phyloP scores from a whole-genome alignment of 345 rosid genomes.

The Corchorus olitorius region DNA sequence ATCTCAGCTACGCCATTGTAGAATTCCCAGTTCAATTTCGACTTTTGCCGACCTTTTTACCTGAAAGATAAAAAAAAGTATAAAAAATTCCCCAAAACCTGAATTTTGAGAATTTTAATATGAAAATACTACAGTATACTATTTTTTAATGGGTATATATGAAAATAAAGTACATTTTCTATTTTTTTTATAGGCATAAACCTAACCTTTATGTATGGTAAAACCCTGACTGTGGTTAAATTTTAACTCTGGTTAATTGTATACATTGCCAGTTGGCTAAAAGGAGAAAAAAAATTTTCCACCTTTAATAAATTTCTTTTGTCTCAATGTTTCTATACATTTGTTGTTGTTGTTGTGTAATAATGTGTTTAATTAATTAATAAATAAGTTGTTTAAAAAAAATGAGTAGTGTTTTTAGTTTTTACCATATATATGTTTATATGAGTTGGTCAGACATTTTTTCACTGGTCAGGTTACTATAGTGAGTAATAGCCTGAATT shows the following conservation, averaged over 20 bases:
- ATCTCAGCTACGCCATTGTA: not conserved
- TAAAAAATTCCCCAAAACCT: not conserved
- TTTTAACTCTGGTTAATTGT: not conserved
- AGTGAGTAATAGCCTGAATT: too few species aligned
- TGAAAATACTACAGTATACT: not conserved
- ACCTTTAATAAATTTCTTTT: too few species aligned
- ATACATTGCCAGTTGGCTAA: slow-evolving; percentile 4
- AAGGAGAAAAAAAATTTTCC: not conserved
- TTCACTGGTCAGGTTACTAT: too few species aligned
- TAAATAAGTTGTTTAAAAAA: too few species aligned
- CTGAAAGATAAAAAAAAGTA: not conserved
- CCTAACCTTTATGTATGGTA: not conserved
- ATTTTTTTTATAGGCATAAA: slow-evolving; percentile 5
- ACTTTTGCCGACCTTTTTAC: slow-evolving; percentile 1
- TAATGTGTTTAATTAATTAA: too few species aligned
- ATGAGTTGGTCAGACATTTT: too few species aligned
- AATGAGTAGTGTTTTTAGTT: too few species aligned
- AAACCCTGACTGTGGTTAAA: slow-evolving; percentile 2
- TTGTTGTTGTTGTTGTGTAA: too few species aligned
- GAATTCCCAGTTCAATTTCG: not conserved
- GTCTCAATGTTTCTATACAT: too few species aligned
- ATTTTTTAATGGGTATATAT: not conserved
- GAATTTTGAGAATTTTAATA: not conserved
- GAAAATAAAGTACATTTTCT: not conserved
- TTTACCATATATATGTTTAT: too few species aligned